phyloP scores from a whole-genome alignment of 768 basidiomycete genomes.

The Myochromella boudieri region DNA sequence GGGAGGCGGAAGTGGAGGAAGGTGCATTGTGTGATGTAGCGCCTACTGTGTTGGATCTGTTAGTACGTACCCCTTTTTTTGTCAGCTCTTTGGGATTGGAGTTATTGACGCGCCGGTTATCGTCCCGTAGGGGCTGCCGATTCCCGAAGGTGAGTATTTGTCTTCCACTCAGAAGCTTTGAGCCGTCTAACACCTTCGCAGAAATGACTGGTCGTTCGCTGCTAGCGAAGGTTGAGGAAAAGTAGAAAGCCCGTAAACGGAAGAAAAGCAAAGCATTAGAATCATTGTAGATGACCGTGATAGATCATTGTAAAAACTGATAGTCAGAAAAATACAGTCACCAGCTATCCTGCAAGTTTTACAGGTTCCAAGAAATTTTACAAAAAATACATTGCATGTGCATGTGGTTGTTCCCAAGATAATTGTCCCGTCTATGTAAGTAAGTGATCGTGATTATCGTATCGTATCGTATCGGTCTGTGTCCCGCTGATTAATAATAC shows the following conservation, averaged over 20 bases:
- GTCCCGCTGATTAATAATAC: no score
- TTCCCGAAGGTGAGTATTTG: conserved; percentile 61
- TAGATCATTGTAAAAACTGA: no score
- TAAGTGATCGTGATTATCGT: no score
- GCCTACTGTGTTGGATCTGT: conserved; percentile 78
- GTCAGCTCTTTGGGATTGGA: not conserved
- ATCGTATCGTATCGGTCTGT: no score
- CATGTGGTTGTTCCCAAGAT: no score
- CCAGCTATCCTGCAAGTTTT: no score
- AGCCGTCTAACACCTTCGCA: conserved; percentile 13
- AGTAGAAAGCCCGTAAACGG: not conserved
- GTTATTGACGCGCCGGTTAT: no score
- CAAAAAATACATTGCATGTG: no score
- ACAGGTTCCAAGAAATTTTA: no score
- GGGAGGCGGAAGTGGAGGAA: conserved; percentile 54
- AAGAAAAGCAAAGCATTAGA: not conserved
- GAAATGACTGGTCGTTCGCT: conserved; percentile 66
- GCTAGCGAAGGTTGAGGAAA: conserved; percentile 27
- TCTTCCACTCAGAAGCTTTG: not conserved
- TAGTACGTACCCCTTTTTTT: conserved; percentile 38
- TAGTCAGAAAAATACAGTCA: no score
- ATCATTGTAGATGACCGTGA: not conserved
- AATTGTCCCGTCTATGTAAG: no score
- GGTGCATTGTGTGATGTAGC: conserved; percentile 90
- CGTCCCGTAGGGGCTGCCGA: conserved; percentile 49